These are phyloP conservation scores for Fusarium nurragi DNA, from an alignment of 2,329 filamentous ascomycete species.

Conservation along the genomic window DNA sequence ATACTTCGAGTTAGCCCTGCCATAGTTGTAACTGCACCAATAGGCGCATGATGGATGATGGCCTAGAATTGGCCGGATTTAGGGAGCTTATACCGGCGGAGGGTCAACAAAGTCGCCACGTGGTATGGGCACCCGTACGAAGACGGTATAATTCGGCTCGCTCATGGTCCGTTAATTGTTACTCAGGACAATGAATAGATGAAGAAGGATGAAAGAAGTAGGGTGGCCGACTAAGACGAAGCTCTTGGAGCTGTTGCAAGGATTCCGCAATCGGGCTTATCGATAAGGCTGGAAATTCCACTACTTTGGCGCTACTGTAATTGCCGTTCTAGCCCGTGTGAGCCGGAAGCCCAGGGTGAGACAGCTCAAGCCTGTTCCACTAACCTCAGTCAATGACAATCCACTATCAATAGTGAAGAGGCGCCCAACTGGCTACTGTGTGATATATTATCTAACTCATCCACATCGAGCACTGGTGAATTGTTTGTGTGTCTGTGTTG, in stretches of 20 bases:
- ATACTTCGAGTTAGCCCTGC: conserved; percentile 39
- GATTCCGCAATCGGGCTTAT: conserved; percentile 40
- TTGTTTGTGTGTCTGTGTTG: neutral
- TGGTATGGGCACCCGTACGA: conserved; percentile 88
- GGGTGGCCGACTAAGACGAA: conserved; percentile 27
- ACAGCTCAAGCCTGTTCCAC: conserved; percentile 8
- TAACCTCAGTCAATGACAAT: neutral
- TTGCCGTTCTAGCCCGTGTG: conserved; percentile 30
- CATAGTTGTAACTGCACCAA: conserved; percentile 4
- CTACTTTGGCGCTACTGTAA: too few species aligned
- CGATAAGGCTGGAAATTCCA: conserved; percentile 27
- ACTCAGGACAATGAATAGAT: conserved; percentile 20
- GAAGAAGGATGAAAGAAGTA: conserved; percentile 29
- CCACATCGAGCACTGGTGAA: neutral
- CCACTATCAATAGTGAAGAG: neutral
- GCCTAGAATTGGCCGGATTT: conserved; percentile 3
- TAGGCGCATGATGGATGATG: conserved; percentile 38
- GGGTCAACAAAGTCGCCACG: conserved; percentile 91
- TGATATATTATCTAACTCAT: neutral
- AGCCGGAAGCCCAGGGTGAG: conserved; percentile 18
- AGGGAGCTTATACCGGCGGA: conserved; percentile 69
- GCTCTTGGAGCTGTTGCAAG: conserved; percentile 29
- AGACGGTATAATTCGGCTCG: conserved; percentile 75
- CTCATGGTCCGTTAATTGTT: conserved; percentile 50
- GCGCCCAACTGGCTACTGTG: neutral